Evolutionary conservation across 129 eudicot species (phyloP).

Genomic region (Erigeron canadensis): DNA sequence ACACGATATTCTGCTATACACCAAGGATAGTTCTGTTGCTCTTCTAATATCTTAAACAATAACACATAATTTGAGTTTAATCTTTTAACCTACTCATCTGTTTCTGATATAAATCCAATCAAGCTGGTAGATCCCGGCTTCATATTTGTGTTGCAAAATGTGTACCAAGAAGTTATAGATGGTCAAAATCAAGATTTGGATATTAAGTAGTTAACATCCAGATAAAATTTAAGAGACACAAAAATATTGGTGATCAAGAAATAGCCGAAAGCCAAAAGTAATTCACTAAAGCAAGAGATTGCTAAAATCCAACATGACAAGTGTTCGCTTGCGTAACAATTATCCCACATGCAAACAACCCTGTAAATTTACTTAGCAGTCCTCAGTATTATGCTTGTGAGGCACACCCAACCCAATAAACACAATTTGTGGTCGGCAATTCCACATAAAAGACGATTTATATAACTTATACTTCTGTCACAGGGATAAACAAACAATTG

Average conservation of each 20-base stretch:
- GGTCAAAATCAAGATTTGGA: not conserved
- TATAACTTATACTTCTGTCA: not conserved
- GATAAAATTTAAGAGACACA: not conserved
- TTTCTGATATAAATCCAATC: not conserved
- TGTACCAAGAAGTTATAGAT: not conserved
- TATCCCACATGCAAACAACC: not conserved
- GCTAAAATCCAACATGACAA: not conserved
- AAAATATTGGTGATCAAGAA: not conserved
- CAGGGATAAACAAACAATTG: not conserved
- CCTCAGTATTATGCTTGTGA: not conserved
- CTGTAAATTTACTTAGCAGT: not conserved
- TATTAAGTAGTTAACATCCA: not conserved
- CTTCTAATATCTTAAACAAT: not conserved
- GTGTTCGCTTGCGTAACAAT: not conserved
- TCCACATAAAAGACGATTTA: not conserved
- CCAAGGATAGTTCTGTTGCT: not conserved
- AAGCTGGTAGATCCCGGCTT: not conserved
- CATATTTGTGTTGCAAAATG: not conserved
- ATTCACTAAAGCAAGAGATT: not conserved
- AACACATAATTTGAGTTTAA: not conserved
- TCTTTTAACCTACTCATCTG: not conserved
- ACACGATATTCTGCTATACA: slow-evolving; percentile 8
- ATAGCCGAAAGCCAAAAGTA: not conserved
- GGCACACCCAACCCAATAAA: not conserved
- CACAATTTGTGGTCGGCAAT: not conserved